A percentile compares a stretch with the other conserved stretches of the same genome.
Conservation (phyloP, 495 filamentous ascomycete genomes). For the Cladorrhinum samala region DNA sequence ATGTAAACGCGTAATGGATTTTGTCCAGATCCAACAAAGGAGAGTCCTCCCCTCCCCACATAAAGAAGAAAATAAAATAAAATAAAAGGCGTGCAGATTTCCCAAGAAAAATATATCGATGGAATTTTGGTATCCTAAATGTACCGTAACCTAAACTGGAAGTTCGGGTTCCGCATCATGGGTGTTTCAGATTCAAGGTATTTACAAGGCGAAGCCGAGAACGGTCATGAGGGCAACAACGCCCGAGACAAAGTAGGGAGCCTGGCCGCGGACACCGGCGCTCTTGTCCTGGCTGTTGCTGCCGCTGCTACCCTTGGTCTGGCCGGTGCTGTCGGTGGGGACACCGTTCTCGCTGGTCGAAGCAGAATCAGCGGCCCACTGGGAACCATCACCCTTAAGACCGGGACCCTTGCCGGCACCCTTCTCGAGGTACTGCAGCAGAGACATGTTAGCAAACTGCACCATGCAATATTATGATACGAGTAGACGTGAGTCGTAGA, state of each 20-base stretch:
- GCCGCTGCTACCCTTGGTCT: constrained; percentile 55
- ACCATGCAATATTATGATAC: neutral
- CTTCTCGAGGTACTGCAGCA: constrained; percentile 56
- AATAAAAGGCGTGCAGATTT: too few relatives aligned
- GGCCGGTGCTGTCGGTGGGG: constrained; percentile 20
- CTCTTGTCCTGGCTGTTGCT: constrained; percentile 28
- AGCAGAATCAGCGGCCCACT: constrained; percentile 50
- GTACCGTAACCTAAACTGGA: too few relatives aligned
- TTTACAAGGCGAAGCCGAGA: constrained; percentile 57
- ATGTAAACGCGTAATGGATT: too few relatives aligned
- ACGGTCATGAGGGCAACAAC: constrained; percentile 55
- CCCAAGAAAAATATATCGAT: too few relatives aligned
- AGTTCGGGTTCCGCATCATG: too few relatives aligned
- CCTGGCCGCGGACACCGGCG: constrained; percentile 35
- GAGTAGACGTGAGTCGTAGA: neutral
- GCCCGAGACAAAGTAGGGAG: constrained; percentile 49
- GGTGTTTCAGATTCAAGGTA: too few relatives aligned
- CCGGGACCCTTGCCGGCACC: constrained; percentile 72
- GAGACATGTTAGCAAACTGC: constrained; percentile 9
- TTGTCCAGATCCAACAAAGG: too few relatives aligned
- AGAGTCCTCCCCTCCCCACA: too few relatives aligned
- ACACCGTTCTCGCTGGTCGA: constrained; percentile 29
- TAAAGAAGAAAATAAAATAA: too few relatives aligned
- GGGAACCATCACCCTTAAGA: constrained; percentile 65
- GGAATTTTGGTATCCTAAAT: too few relatives aligned